Evolutionary conservation across 257 asterid species (phyloP).

Genomic region (Jasminum sambac): DNA sequence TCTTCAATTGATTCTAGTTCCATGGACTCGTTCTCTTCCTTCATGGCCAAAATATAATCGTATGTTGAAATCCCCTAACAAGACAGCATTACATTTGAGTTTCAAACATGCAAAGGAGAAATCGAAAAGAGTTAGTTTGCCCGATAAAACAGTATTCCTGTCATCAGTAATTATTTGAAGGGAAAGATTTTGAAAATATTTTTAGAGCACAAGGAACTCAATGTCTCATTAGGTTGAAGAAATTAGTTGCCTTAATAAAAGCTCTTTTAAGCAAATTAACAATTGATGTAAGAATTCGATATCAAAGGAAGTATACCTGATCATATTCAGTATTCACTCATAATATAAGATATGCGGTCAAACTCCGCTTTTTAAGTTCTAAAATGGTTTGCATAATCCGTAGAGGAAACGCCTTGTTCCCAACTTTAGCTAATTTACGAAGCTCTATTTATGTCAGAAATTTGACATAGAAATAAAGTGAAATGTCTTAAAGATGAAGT

Average conservation of each 20-base stretch:
- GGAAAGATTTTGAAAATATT: not conserved
- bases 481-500: not conserved
- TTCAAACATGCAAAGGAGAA: conserved; percentile 17
- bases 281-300: not conserved
- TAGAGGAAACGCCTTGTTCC: not conserved
- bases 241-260: not conserved
- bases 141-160: not conserved
- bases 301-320: not conserved
- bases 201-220: not conserved
- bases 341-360: not conserved
- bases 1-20: conserved; percentile 74
- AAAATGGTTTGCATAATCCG: not conserved
- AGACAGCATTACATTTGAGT: conserved; percentile 13
- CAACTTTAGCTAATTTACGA: not conserved
- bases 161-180: not conserved
- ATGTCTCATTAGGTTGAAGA: not conserved
- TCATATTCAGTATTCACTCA: not conserved
- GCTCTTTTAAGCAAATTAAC: not conserved
- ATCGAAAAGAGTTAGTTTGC: not conserved
- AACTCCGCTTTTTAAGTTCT: not conserved
- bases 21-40: conserved; percentile 64
- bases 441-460: not conserved
- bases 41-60: conserved; percentile 93
- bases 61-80: conserved; percentile 95
- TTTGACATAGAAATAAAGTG: not conserved